Evolutionary conservation across 768 basidiomycete species (phyloP).

Genomic region (Mycena polygramma): DNA sequence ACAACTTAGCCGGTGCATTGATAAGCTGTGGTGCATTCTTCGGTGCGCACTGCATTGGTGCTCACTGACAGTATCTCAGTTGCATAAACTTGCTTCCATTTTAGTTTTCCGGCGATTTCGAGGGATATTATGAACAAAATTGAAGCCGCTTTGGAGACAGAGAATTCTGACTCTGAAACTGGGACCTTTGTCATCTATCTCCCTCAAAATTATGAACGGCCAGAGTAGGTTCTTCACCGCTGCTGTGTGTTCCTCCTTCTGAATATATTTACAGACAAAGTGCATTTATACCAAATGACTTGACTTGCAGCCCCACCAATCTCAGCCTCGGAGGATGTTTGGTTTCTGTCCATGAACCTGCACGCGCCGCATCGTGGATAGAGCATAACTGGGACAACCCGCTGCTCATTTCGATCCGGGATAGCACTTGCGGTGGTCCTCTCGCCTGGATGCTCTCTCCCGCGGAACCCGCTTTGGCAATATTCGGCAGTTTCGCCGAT

Average conservation of each 20-base stretch:
- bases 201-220: too few relatives aligned
- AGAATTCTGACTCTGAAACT: too few relatives aligned
- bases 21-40: conserved; percentile 20
- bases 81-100: conserved; percentile 5
- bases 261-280: too few relatives aligned
- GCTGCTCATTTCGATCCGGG: not conserved
- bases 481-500: conserved; percentile 1
- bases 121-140: conserved; percentile 8
- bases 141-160: too few relatives aligned
- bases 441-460: conserved; percentile 3
- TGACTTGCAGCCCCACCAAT: not conserved
- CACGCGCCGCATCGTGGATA: conserved; percentile 1
- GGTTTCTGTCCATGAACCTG: conserved; percentile 1
- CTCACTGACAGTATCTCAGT: not conserved
- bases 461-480: not conserved
- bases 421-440: not conserved
- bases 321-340: not conserved
- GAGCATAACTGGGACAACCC: conserved; percentile 5
- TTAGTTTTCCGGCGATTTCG: conserved; percentile 20
- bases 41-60: too few relatives aligned
- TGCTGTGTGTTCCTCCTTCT: too few relatives aligned
- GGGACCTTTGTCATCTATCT: too few relatives aligned
- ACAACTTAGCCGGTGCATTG: conserved; percentile 18
- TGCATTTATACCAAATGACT: not conserved
- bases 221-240: too few relatives aligned